Base-by-base conservation (phyloP, 1,284 basidiomycete species). In the Leccinum griseonigrum region DNA sequence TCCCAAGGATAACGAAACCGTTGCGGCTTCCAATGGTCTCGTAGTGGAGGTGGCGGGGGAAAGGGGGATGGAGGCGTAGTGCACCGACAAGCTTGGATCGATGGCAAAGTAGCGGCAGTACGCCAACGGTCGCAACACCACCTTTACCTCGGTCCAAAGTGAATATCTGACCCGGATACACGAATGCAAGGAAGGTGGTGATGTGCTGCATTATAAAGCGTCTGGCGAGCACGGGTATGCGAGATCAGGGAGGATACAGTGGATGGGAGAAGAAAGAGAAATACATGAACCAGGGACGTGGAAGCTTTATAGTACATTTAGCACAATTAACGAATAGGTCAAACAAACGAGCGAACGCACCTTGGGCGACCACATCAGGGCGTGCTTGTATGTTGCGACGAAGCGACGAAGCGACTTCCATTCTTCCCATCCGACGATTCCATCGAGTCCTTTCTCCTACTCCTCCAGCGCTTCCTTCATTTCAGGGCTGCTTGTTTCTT, bases 111-210 rank as follows among this genome's bases (percentile, higher is more conserved):
- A 98, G 46, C 97, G 85, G 61, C 96, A 85, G 81, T 97, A 99
- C 14, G 97, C 86, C 31, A 88, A 81, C 92, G 50, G 91, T 92
- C 0, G 93, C 92, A 56, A 86, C 77, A 18, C 95, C 94, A 60
- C 94, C 93, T 70, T 84, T 85, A 29, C 81, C 75, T 97, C 94
- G 2, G 96, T 92, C 95, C 95, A 98, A 8, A 92, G 81, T n/a
- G 99, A 85, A 75, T 98, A 99, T 56, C 92, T 83, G 26, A 91
- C 86, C 97, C 97, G 99, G 66, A 98, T 86, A 46, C 95, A 90
- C 16, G 87, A 85, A 74, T 99, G 97, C 18, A 98, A 81, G 54
- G 94, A 95, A 4, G 95, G 95, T 5, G 96, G 93, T 8, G 99
- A 84, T 0, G 96, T 96, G 56, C 97, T 1, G 96, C 94, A 57